These are phyloP conservation scores for Geosmithia morbida DNA, from an alignment of 2,329 filamentous ascomycete genomes.

Conservation along the genomic window DNA sequence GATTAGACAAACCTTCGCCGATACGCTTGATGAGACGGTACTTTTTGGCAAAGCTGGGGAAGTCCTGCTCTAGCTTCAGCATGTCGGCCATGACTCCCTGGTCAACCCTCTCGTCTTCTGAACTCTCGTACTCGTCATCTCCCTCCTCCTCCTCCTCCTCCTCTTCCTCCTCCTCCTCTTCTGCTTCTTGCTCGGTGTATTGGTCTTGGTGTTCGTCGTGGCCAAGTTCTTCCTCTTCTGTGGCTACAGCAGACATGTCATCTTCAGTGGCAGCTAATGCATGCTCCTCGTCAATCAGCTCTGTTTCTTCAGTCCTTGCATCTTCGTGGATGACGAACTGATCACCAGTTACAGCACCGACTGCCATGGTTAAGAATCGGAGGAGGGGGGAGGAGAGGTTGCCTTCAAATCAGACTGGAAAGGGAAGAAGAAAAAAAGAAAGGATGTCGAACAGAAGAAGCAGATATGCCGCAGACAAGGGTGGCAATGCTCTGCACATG, in stretches of 20 bases:
- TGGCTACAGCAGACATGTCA: slow-evolving; percentile 6
- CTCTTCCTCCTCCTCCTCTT: slow-evolving; percentile 18
- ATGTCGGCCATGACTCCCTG: slow-evolving; percentile 70
- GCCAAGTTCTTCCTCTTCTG: slow-evolving; percentile 1
- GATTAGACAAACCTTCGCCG: slow-evolving; percentile 57
- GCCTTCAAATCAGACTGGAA: background rate
- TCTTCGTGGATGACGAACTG: slow-evolving; percentile 36
- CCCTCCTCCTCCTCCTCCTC: slow-evolving; percentile 26
- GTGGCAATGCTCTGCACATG: background rate
- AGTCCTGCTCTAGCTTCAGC: slow-evolving; percentile 65
- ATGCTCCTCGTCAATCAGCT: slow-evolving; percentile 31
- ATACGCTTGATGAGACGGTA: slow-evolving; percentile 94
- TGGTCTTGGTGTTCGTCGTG: slow-evolving; percentile 8
- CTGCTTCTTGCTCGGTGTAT: slow-evolving; percentile 14
- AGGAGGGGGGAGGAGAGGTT: background rate
- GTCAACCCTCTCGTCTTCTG: slow-evolving; percentile 51
- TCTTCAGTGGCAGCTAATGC: slow-evolving; percentile 10
- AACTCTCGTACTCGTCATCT: slow-evolving; percentile 25
- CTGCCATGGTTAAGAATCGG: background rate
- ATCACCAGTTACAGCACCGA: slow-evolving; percentile 7
- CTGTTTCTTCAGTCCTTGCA: slow-evolving; percentile 30
- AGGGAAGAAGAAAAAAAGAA: background rate
- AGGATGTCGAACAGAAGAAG: background rate
- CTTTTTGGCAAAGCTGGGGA: slow-evolving; percentile 68
- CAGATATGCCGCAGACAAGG: background rate